Evolutionary conservation across 805 yeast species (phyloP).

Genomic region (Candida corydali): DNA sequence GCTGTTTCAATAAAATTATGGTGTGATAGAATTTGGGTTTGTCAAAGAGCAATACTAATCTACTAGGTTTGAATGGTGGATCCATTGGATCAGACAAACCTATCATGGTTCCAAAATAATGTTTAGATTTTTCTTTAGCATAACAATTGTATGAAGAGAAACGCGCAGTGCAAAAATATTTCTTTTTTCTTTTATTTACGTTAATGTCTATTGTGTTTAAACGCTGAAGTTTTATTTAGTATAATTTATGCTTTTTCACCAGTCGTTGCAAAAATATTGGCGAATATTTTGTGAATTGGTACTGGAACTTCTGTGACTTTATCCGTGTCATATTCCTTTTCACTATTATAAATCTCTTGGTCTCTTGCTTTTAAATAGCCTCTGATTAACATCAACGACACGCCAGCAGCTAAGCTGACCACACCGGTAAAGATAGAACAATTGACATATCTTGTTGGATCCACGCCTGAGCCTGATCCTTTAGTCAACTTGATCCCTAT

Average conservation of each 20-base stretch:
- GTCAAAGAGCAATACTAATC: constrained; percentile 20
- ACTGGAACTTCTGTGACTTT: background rate
- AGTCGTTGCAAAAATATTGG: background rate
- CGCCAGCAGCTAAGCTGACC: constrained; percentile 46
- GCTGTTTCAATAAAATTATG: constrained; percentile 22
- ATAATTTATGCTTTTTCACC: background rate
- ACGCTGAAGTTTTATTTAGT: too few species aligned
- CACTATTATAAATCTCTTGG: constrained; percentile 8
- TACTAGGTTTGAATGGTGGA: too few species aligned
- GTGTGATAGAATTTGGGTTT: constrained; percentile 25
- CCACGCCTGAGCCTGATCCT: constrained; percentile 18
- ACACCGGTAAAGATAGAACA: constrained; percentile 59
- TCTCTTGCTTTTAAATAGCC: constrained; percentile 56
- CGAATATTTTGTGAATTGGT: background rate
- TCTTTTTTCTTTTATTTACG: too few species aligned
- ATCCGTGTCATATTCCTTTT: constrained; percentile 10
- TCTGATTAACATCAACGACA: constrained; percentile 41
- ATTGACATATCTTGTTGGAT: constrained; percentile 46
- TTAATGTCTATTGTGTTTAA: too few species aligned
- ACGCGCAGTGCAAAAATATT: too few species aligned
- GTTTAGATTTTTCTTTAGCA: too few species aligned
- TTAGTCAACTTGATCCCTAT: constrained; percentile 52
- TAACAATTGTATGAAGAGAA: too few species aligned
- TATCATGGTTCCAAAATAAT: too few species aligned
- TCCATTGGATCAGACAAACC: too few species aligned